Evolutionary conservation across 2,329 filamentous ascomycete species (phyloP).

Genomic region (Myriosclerotinia curreyana): DNA sequence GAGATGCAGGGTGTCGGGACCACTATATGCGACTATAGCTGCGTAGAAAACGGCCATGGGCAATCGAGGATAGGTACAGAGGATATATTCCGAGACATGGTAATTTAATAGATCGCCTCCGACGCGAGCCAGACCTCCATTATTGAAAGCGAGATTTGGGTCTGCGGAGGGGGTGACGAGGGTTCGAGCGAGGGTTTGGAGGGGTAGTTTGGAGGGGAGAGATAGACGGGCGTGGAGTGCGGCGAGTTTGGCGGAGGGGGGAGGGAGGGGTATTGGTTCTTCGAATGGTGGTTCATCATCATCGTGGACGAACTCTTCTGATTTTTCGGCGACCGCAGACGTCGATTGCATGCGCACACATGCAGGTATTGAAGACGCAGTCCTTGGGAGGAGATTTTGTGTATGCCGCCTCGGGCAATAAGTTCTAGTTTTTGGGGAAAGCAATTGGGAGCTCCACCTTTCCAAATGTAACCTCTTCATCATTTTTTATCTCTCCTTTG

Average conservation of each 20-base stretch:
- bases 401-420: constrained; percentile 48
- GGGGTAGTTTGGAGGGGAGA: constrained; percentile 75
- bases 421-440: constrained; percentile 45
- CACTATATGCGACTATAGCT: constrained; percentile 79
- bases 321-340: constrained; percentile 16
- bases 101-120: constrained; percentile 82
- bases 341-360: constrained; percentile 33
- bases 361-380: constrained; percentile 45
- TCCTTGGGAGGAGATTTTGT: constrained; percentile 52
- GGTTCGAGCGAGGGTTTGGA: constrained; percentile 80
- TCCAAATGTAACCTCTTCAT: constrained; percentile 63
- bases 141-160: constrained; percentile 77
- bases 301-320: constrained; percentile 33
- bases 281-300: constrained; percentile 26
- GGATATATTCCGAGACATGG: constrained; percentile 82
- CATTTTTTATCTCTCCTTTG: constrained; percentile 26
- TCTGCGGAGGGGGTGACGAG: constrained; percentile 87
- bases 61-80: constrained; percentile 86
- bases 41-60: constrained; percentile 86
- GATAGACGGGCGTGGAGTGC: constrained; percentile 87
- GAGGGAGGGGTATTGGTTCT: constrained; percentile 8
- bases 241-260: constrained; percentile 78
- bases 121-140: constrained; percentile 74
- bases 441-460: constrained; percentile 59
- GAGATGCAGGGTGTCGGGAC: constrained; percentile 67